Evolutionary conservation across 176 grass and related monocot genomes (phyloP).

Genomic region (Cenchrus fungigraminus): DNA sequence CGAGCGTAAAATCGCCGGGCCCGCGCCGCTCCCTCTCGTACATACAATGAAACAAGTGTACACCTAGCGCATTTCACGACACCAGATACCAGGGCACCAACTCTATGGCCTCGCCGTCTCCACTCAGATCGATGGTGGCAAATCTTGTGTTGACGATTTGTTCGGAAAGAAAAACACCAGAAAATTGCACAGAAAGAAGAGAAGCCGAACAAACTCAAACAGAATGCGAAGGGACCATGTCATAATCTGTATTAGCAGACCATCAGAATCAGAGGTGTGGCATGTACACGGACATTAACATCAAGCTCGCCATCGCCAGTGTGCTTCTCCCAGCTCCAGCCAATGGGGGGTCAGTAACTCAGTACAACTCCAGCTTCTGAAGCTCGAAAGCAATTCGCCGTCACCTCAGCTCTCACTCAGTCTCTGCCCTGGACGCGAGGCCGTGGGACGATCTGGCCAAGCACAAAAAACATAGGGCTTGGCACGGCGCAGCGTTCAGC

Average conservation of each 20-base stretch:
- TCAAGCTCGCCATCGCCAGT: not conserved
- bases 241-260: not conserved
- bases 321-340: constrained; percentile 21
- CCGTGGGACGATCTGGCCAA: not conserved
- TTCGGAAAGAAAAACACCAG: no score
- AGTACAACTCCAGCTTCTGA: constrained; percentile 22
- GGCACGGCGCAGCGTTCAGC: constrained; percentile 25
- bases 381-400: not conserved
- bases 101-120: no score
- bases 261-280: not conserved
- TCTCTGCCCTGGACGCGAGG: not conserved
- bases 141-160: no score
- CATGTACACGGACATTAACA: not conserved
- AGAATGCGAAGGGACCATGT: not conserved
- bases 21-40: not conserved
- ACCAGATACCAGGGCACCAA: no score
- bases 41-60: no score
- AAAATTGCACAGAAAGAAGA: no score
- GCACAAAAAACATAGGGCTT: constrained; percentile 11
- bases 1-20: no score
- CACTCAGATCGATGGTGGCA: no score
- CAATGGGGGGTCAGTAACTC: not conserved
- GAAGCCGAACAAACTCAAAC: no score
- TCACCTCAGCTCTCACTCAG: not conserved
- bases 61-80: no score